Evolutionary conservation across 106 monocot genomes (phyloP), one percentile per base, ranked within the genome.

Genomic region (Alisma plantagoaquatica): DNA sequence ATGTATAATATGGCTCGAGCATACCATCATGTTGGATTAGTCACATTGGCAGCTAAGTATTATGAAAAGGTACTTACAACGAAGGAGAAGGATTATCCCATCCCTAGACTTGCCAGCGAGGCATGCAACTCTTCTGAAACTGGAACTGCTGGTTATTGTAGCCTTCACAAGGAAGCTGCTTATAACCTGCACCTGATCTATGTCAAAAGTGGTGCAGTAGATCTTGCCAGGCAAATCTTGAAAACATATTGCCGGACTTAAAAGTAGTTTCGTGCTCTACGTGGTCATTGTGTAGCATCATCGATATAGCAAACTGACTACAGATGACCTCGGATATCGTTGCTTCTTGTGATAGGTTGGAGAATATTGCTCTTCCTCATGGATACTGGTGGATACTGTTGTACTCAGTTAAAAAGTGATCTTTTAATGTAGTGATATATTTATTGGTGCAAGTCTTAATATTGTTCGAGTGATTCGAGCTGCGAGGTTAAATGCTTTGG

Each of bases 181-280:
- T 89, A 81, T 54, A 89, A 98, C 63, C 58, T 98, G 29, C 96
- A 98, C 67, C 57, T 98, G 32, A 98, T 98, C 59, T 98, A 98
- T 61, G 85, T 74, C 73, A 89, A 76, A 45, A 89, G 84, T 43
- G 96, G 96, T 1, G 78, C 96, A 38, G 62, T 73, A 23, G 96
- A 89, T 82, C 96, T 98, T 44, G 84, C 96, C 5, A 77, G 96
- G 38, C 81, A 89, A 31, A 31, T 98, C 6, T 56, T 98, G 59
- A 89, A 76, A 66, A 53, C 56, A 44, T 78, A 98, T 59, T 98
- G 84, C 23, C 12, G 26, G 16, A 47, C 19, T 8, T 60, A 31
- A 29, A n/a, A n/a, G n/a, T n/a, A n/a, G n/a, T n/a, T n/a, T n/a
- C n/a, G n/a, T n/a, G n/a, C n/a, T n/a, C n/a, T n/a, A n/a, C n/a